Conservation (phyloP, 2,329 filamentous ascomycete species). For the Zopfia rhizophila region DNA sequence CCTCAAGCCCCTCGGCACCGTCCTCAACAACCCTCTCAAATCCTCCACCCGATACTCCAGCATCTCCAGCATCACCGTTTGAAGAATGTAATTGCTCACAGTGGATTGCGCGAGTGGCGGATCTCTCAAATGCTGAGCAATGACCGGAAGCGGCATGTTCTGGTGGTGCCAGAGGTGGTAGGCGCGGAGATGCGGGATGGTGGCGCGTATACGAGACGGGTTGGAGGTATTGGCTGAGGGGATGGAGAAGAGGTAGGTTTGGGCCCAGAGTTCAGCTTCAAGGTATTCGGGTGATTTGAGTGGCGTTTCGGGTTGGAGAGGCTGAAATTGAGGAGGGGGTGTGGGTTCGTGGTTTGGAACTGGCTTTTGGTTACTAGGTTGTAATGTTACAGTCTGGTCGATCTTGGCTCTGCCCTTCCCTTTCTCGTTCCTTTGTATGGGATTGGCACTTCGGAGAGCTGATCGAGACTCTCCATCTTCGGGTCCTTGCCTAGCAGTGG, state of each 20-base stretch:
- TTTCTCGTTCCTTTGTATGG: conserved; percentile 11
- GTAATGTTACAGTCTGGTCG: too few species aligned
- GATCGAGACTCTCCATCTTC: conserved; percentile 3
- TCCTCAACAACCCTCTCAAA: conserved; percentile 32
- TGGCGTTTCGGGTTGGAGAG: conserved; percentile 9
- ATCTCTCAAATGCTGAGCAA: conserved; percentile 38
- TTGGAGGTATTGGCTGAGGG: conserved; percentile 25
- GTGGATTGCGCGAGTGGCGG: conserved; percentile 42
- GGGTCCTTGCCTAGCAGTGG: not conserved
- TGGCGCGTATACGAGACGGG: conserved; percentile 41
- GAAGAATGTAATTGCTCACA: conserved; percentile 41
- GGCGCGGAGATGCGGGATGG: conserved; percentile 41
- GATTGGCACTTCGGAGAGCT: too few species aligned
- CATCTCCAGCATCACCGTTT: conserved; percentile 40
- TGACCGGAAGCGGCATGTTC: conserved; percentile 29
- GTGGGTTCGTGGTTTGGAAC: not conserved
- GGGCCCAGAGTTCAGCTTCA: conserved; percentile 42
- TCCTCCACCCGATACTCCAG: conserved; percentile 36
- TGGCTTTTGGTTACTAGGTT: too few species aligned
- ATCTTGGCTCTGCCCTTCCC: not conserved
- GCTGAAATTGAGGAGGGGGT: not conserved
- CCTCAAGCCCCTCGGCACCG: conserved; percentile 34
- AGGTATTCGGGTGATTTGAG: conserved; percentile 31
- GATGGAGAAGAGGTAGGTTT: conserved; percentile 37
- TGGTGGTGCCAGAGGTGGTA: conserved; percentile 49